phyloP scores from a whole-genome alignment of 2,329 filamentous ascomycete genomes.

The Verruconis gallopava region DNA sequence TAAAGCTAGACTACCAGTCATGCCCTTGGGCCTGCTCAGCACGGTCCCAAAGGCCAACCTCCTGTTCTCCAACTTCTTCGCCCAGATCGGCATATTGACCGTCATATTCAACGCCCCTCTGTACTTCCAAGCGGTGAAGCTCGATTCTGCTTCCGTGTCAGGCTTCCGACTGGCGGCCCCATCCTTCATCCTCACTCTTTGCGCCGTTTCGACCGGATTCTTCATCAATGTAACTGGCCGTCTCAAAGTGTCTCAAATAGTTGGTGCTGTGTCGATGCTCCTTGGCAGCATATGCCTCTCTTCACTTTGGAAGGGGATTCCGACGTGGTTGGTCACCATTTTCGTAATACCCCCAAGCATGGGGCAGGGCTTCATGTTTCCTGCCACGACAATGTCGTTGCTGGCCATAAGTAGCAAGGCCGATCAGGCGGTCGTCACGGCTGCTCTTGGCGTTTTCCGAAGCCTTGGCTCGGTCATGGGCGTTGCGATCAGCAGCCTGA shows the following conservation, averaged over 20 bases:
- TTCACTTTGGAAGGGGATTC: slow-evolving; percentile 25
- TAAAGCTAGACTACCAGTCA: slow-evolving; percentile 29
- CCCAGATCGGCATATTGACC: slow-evolving; percentile 35
- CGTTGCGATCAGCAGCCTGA: slow-evolving; percentile 56
- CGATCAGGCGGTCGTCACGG: slow-evolving; percentile 41
- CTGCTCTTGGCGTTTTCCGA: slow-evolving; percentile 58
- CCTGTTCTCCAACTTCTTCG: slow-evolving; percentile 40
- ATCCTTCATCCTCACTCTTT: slow-evolving; percentile 35
- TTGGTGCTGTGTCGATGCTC: slow-evolving; percentile 26
- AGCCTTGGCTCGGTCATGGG: slow-evolving; percentile 60
- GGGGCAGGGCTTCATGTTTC: slow-evolving; percentile 30
- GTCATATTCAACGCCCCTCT: slow-evolving; percentile 60
- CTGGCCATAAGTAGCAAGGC: slow-evolving; percentile 29
- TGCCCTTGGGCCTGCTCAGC: slow-evolving; percentile 36
- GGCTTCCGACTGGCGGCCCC: slow-evolving; percentile 59
- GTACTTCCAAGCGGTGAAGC: slow-evolving; percentile 42
- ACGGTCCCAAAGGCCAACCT: slow-evolving; percentile 35
- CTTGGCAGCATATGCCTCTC: slow-evolving; percentile 23
- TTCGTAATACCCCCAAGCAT: slow-evolving; percentile 28
- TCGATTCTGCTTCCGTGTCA: slow-evolving; percentile 52
- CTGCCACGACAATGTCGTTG: slow-evolving; percentile 28
- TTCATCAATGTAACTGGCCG: slow-evolving; percentile 32
- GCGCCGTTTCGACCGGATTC: slow-evolving; percentile 28
- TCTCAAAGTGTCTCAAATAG: slow-evolving; percentile 29
- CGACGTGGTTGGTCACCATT: slow-evolving; percentile 27